phyloP scores from a whole-genome alignment of 225 moss, liverwort and hornwort species.

The Bryum argenteum region DNA sequence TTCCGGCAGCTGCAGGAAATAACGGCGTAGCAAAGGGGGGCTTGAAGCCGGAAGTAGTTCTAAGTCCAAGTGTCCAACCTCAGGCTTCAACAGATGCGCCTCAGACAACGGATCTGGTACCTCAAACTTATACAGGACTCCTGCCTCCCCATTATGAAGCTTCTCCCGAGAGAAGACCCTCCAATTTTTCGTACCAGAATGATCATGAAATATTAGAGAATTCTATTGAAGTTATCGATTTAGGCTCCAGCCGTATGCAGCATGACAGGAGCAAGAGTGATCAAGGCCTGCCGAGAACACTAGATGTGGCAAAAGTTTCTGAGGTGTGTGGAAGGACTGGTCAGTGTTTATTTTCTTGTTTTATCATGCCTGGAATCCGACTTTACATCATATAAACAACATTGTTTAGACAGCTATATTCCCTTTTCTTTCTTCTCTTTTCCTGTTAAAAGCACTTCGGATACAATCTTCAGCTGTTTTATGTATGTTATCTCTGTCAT shows the following conservation, averaged over 20 bases:
- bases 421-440: conserved; percentile 4
- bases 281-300: conserved; percentile 36
- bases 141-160: conserved; percentile 40
- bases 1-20: conserved; percentile 27
- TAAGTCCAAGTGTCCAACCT: conserved; percentile 29
- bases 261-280: conserved; percentile 20
- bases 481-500: conserved; percentile 4
- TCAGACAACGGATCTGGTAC: conserved; percentile 43
- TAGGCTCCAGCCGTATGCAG: conserved; percentile 29
- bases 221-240: conserved; percentile 21
- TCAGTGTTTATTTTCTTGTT: conserved; percentile 7
- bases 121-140: conserved; percentile 30
- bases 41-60: conserved; percentile 33
- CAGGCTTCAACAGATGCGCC: conserved; percentile 17
- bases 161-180: conserved; percentile 26
- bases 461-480: background rate
- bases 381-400: background rate
- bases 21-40: conserved; percentile 26
- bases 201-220: conserved; percentile 33
- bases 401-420: conserved; percentile 7
- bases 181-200: conserved; percentile 18
- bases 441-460: background rate
- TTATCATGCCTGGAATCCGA: background rate
- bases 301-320: conserved; percentile 34
- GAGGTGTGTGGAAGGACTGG: conserved; percentile 37